Evolutionary conservation across 192 early-diverging fungal species (phyloP), one percentile per base, ranked within the genome.

Genomic region (Powellomyces hirtus): DNA sequence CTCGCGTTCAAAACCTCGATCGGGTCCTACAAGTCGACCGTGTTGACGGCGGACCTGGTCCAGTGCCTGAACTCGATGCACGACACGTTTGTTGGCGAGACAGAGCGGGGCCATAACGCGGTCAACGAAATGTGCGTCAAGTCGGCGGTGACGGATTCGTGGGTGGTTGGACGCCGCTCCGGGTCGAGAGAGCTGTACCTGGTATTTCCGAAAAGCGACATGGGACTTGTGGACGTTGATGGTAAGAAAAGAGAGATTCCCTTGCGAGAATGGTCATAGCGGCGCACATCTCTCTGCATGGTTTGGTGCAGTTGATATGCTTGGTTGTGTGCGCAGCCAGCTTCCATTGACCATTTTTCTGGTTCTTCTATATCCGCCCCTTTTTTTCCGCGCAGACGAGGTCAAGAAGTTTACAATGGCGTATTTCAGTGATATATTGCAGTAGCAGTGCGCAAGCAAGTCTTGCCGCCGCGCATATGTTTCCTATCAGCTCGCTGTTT

Each of bases 1-100:
- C 62, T 71, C 11, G 59, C 68, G 0, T 55, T 75, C 35, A 64
- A 67, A 38, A 72, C 62, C 30, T 68, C 74, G 22, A 75, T 75
- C 7, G 67, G 68, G 30, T 16, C 27, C 27, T 42, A 68, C 38
- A 74, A 71, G 45, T 33, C 63, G 2, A 66, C 69, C 0, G 35
- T 57, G 13, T 10, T 71, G n/a, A 45, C 59, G 0, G 31, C 49
- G n/a, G 75, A 72, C 42, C 31, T 72, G 13, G 52, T 62, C 4
- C 49, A 34, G 40, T 38, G 34, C 1, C 45, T 76, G 14, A 59
- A 42, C 49, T 11, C 0, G 29, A 38, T 76, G 58, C 70, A 67
- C 22, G 69, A 69, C 13, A 70, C 66, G 8, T 66, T 76, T 38
- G 58, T 34, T 10, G 38, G 65, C 69, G 71, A 29, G 29, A 8